phyloP scores from a whole-genome alignment of 148 eudicot species.

The Rhododendron kiyosumense region DNA sequence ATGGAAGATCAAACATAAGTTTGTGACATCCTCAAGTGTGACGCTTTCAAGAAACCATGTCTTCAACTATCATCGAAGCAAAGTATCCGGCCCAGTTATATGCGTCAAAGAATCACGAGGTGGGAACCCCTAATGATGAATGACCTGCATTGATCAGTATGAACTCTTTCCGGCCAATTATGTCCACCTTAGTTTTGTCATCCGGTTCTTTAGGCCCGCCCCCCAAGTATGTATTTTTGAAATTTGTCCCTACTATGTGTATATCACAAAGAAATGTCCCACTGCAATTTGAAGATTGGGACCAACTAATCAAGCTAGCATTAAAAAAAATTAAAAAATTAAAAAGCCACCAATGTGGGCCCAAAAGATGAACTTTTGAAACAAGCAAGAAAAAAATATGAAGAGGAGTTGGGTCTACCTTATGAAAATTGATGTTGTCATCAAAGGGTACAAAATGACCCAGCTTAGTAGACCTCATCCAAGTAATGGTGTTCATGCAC shows the following conservation, averaged over 20 bases:
- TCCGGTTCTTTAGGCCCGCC: neutral
- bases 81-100: neutral
- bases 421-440: conserved; percentile 96
- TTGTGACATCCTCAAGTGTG: neutral
- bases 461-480: conserved; percentile 85
- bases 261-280: neutral
- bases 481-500: conserved; percentile 88
- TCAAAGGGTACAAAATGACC: conserved; percentile 73
- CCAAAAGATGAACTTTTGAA: conserved; percentile 8
- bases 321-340: neutral
- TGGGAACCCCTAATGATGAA: neutral
- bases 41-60: neutral
- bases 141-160: neutral
- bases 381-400: conserved; percentile 6
- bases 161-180: neutral
- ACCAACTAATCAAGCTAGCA: conserved; percentile 1
- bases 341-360: conserved; percentile 6
- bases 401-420: conserved; percentile 45
- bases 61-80: neutral
- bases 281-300: neutral
- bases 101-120: neutral
- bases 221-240: neutral
- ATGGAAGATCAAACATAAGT: neutral
- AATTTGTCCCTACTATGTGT: neutral
- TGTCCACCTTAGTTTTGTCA: neutral